These are phyloP conservation scores for Conoideocrella luteorostrata DNA, from an alignment of 2,329 filamentous ascomycete species.

Conservation along the genomic window DNA sequence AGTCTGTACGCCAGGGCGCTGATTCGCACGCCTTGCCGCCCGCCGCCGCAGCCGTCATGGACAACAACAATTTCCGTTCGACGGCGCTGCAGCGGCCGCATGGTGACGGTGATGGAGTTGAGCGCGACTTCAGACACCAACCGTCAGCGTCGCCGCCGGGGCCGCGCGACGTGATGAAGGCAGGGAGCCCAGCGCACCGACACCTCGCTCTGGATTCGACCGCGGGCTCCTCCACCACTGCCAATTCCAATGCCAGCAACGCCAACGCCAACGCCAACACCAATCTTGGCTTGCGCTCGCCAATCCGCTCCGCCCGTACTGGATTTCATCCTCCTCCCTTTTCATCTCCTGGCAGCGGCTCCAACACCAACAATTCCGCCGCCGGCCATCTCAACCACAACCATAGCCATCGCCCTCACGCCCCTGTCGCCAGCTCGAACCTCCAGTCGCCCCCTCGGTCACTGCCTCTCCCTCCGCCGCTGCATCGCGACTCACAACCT, in stretches of 20 bases:
- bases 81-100: constrained; percentile 42
- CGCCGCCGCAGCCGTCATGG: constrained; percentile 27
- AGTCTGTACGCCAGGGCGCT: too few species aligned
- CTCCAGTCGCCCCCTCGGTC: constrained; percentile 23
- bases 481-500: constrained; percentile 3
- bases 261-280: constrained; percentile 4
- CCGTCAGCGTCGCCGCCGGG: constrained; percentile 23
- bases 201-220: constrained; percentile 3
- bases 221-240: background rate
- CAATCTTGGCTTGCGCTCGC: constrained; percentile 44
- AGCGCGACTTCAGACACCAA: too few species aligned
- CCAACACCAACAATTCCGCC: constrained; percentile 22
- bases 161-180: constrained; percentile 40
- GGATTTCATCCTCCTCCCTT: constrained; percentile 31
- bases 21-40: too few species aligned
- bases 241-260: too few species aligned
- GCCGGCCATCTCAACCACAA: constrained; percentile 17
- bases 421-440: constrained; percentile 21
- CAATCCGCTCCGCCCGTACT: constrained; percentile 29
- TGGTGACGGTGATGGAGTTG: too few species aligned
- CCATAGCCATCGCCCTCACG: constrained; percentile 20
- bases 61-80: constrained; percentile 39
- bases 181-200: constrained; percentile 7
- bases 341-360: constrained; percentile 22
- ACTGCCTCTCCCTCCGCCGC: constrained; percentile 19